A percentile compares a stretch with the other conserved stretches of the same genome.
These are phyloP conservation scores for Plasmodium cynomolgi DNA, from an alignment of 169 alveolate species.

Conservation along the genomic window DNA sequence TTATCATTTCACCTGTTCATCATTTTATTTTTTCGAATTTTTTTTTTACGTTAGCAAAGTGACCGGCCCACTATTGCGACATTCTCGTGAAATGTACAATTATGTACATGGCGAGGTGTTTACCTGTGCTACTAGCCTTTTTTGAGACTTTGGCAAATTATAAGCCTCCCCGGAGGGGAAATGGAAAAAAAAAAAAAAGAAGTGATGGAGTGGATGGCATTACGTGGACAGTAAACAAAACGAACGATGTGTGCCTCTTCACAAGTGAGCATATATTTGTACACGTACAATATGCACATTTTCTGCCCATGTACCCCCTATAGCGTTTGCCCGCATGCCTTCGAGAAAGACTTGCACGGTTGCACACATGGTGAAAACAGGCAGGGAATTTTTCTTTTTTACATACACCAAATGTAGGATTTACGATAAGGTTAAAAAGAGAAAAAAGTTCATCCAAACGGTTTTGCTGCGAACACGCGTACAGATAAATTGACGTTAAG, in stretches of 20 bases:
- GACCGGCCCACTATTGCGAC: neutral
- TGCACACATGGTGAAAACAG: conserved; percentile 10
- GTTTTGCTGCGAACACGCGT: neutral
- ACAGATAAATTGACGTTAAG: neutral
- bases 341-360: conserved; percentile 15
- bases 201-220: neutral
- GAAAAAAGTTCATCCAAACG: neutral
- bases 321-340: neutral
- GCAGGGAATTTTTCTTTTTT: neutral
- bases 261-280: neutral
- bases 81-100: neutral
- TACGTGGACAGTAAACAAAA: neutral
- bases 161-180: neutral
- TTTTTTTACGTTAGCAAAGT: neutral
- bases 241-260: neutral
- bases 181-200: neutral
- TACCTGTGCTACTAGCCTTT: neutral
- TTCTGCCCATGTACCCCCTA: neutral
- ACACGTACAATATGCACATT: neutral
- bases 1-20: neutral
- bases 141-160: neutral
- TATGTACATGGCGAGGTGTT: neutral
- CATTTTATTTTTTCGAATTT: neutral
- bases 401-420: neutral
- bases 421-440: neutral